Evolutionary conservation across 441 rosid species (phyloP).

Genomic region (Kokia cookei): DNA sequence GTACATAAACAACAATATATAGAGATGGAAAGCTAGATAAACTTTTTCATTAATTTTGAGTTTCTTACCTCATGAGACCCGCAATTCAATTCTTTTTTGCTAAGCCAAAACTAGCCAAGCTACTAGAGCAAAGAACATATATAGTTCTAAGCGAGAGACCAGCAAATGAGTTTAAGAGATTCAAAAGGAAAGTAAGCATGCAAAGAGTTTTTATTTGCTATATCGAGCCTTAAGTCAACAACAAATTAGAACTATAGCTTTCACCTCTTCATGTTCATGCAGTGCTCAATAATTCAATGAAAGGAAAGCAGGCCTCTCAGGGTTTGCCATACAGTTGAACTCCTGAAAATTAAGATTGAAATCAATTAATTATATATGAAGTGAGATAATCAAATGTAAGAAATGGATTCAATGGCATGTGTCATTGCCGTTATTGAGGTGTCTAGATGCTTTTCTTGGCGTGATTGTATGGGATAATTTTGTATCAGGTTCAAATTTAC

Average conservation of each 20-base stretch:
- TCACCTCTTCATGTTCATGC: slow-evolving; percentile 11
- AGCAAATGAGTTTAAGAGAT: not conserved
- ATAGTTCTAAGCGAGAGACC: not conserved
- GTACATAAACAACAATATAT: not conserved
- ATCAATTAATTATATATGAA: slow-evolving; percentile 3
- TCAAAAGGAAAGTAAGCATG: not conserved
- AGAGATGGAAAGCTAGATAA: not conserved
- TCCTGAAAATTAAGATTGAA: slow-evolving; percentile 29
- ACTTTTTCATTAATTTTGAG: not conserved
- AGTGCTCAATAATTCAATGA: not conserved
- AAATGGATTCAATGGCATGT: not conserved
- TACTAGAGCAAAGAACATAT: not conserved
- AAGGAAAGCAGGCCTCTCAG: slow-evolving; percentile 15
- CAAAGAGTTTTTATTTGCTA: not conserved
- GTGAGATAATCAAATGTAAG: not conserved
- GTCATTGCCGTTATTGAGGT: no score
- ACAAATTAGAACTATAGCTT: slow-evolving; percentile 12
- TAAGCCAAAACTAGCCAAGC: no score
- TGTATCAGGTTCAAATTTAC: no score
- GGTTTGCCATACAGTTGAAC: slow-evolving; percentile 26
- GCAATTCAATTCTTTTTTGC: no score
- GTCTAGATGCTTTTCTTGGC: no score
- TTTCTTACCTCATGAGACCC: not conserved
- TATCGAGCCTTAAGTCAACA: not conserved
- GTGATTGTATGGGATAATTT: no score